Evolutionary conservation across 352 stramenopile species (phyloP).

Genomic region (Blastocystis sp.): DNA sequence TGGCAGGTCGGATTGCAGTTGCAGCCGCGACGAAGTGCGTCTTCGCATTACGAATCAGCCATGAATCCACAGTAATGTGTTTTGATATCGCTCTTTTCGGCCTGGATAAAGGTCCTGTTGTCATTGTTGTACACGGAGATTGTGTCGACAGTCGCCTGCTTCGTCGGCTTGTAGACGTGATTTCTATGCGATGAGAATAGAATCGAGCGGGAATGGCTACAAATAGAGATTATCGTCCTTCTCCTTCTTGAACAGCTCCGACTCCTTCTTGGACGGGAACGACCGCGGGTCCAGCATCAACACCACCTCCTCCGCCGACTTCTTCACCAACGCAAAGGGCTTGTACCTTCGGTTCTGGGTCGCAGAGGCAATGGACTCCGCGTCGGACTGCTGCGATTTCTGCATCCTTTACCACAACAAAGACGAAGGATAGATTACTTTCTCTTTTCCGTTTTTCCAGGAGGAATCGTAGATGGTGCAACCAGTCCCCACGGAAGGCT

Average conservation of each 20-base stretch:
- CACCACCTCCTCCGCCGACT: slow-evolving; percentile 12
- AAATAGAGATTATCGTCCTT: slow-evolving; percentile 38
- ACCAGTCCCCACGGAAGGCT: not conserved
- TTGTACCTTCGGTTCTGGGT: slow-evolving; percentile 19
- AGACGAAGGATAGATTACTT: not conserved
- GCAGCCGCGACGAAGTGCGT: slow-evolving; percentile 23
- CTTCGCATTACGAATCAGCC: not conserved
- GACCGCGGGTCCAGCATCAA: slow-evolving; percentile 28
- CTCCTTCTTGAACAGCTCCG: slow-evolving; percentile 16
- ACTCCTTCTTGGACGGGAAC: not conserved
- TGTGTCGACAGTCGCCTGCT: not conserved
- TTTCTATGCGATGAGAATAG: slow-evolving; percentile 32
- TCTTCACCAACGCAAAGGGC: slow-evolving; percentile 34
- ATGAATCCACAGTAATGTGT: slow-evolving; percentile 25
- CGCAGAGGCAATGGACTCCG: slow-evolving; percentile 3
- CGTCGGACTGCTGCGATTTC: slow-evolving; percentile 1
- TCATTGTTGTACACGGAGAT: slow-evolving; percentile 20
- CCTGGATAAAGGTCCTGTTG: slow-evolving; percentile 28
- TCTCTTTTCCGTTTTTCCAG: not conserved
- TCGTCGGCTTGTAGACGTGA: slow-evolving; percentile 16
- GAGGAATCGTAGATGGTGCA: not conserved
- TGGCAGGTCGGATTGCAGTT: slow-evolving; percentile 33
- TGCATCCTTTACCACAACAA: not conserved
- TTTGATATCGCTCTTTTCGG: slow-evolving; percentile 46
- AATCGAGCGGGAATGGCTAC: not conserved